Evolutionary conservation across 2,329 filamentous ascomycete genomes (phyloP), one percentile per base, ranked within the genome.

Genomic region (Talaromyces sp.): DNA sequence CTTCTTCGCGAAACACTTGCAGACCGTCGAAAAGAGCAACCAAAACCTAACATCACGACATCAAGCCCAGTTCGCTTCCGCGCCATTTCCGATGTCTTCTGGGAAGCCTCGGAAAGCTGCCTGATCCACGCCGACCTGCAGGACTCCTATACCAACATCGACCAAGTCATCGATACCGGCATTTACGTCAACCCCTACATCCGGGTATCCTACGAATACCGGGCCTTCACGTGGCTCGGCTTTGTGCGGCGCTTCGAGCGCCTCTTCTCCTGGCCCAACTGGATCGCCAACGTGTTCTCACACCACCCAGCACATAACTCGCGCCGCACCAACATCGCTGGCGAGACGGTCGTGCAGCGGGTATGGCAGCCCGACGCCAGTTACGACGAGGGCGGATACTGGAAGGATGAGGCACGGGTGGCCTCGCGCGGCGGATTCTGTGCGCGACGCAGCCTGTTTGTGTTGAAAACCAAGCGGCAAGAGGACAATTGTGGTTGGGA

Each of bases 41-140:
- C 9, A 41, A 41, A 1, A 41, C 39, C 14, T n/a, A 8, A 14
- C 6, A 16, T n/a, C 39, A n/a, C 16, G 39, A 41, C 39, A 41
- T 41, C 16, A 2, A 41, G 14, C 7, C 39, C 39, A 14, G 39
- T n/a, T 41, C 39, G 39, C 39, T 41, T 41, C 39, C 83, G 87
- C 6, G 82, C 85, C 43, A 84, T 87, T 56, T 78, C 80, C 3
- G 87, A 89, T 70, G 71, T 83, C 7, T 89, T 84, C 72, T 87
- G 85, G 80, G 87, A 90, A 69, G 83, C 85, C 0, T 88, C 86
- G 31, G 87, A 90, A 73, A 89, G 87, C 73, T 89, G 87, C 69
- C 79, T 89, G 1, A 80, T 83, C 59, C 79, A 83, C 67, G 81
- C 81, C n/a, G 81, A 83, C 68, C 78, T 83, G 24, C 79, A 81